Base-by-base conservation (phyloP, 345 rosid genomes). In the Acer yangbiense region DNA sequence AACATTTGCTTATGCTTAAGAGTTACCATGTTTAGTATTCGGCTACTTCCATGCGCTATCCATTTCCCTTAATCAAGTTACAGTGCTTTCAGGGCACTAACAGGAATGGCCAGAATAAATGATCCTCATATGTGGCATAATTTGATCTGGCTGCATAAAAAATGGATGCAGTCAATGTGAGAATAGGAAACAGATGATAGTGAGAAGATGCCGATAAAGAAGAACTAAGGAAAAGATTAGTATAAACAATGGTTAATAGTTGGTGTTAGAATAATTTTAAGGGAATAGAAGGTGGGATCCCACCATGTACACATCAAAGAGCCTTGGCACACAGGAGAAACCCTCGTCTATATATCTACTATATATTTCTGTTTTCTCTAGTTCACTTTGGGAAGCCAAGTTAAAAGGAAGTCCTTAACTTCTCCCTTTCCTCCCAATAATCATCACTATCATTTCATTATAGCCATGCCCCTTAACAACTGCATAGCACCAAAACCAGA, bases 401-500 rank as follows among this genome's bases (percentile, higher is more conserved):
- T 65, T 63, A 81, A 71, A 79, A 82, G 76, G 18, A 78, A 72
- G 70, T 75, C 83, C 48, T 79, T 77, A 73, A 72, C 82, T 76
- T 76, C 85, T 76, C 83, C 74, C 69, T 46, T 81, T 27, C 66
- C 74, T 82, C 70, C 76, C 73, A 62, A 14, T 18, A 20, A 29
- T 44, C 61, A 71, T 32, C 64, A 82, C 12, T 25, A 9, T 77
- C 82, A 54, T 46, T 73, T 74, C 46, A 68, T 54, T 68, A 44
- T 69, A 55, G 79, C 77, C 89, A 88, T 86, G 91, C 82, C 87
- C 32, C 83, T 87, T 41, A 82, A 77, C 77, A 85, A 83, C 79
- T 85, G 85, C 70, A 74, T 83, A 84, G 91, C 87, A 52, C 86
- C 92, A 77, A 90, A 89, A 71, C 92, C 89, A 50, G 90, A 85